Percentiles rank a stretch among this genome's conserved stretches.
These are phyloP conservation scores for Singerocomus rubriflavus DNA, from an alignment of 1,284 basidiomycete genomes.

Conservation along the genomic window DNA sequence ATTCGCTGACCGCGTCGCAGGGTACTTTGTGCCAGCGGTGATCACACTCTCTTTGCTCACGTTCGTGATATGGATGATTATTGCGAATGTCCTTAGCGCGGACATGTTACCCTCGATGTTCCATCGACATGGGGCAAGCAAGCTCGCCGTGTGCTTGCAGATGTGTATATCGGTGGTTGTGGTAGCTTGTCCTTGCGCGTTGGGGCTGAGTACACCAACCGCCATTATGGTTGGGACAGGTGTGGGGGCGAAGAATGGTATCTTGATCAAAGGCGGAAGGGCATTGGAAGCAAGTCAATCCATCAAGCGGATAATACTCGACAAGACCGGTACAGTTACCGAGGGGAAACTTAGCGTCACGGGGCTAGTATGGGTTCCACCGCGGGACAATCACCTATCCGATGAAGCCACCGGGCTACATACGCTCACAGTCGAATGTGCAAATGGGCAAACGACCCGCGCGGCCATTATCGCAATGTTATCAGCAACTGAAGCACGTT, in stretches of 20 bases:
- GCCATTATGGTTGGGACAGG: constrained; percentile 99
- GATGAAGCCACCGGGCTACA: constrained; percentile 36
- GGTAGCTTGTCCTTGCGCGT: constrained; percentile 97
- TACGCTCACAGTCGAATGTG: constrained; percentile 49
- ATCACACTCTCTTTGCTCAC: constrained; percentile 81
- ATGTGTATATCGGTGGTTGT: constrained; percentile 98
- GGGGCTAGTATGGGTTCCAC: constrained; percentile 73
- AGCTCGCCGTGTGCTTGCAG: constrained; percentile 91
- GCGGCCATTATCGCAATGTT: constrained; percentile 78
- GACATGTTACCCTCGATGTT: constrained; percentile 81
- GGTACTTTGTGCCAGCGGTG: constrained; percentile 93
- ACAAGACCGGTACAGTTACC: constrained; percentile 98
- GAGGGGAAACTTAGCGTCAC: constrained; percentile 79
- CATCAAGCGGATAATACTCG: constrained; percentile 82
- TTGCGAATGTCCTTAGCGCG: constrained; percentile 63
- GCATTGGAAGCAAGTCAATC: constrained; percentile 89
- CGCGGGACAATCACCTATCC: constrained; percentile 31
- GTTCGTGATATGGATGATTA: constrained; percentile 81
- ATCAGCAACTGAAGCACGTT: constrained; percentile 83
- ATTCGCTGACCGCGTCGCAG: constrained; percentile 93
- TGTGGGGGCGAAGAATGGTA: constrained; percentile 94
- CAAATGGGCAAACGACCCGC: constrained; percentile 59
- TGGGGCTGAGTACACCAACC: constrained; percentile 95
- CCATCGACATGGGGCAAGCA: constrained; percentile 77
- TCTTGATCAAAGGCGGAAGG: constrained; percentile 95